Evolutionary conservation across 768 basidiomycete genomes (phyloP).

Genomic region (Candolleomyces eurysporus): DNA sequence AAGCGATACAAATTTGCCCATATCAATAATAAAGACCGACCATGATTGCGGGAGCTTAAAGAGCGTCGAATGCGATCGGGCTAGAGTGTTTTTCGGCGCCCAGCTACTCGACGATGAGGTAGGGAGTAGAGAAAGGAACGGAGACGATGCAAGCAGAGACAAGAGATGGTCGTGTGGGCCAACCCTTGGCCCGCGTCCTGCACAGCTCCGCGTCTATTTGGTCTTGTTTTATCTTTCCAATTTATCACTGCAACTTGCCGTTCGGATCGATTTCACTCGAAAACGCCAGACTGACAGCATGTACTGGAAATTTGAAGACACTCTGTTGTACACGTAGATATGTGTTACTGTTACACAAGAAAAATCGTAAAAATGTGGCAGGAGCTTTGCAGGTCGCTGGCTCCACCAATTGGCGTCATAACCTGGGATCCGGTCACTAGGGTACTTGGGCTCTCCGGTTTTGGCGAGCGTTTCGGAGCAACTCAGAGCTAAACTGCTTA

Average conservation of each 20-base stretch:
- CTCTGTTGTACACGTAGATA: too few species aligned
- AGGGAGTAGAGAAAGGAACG: constrained; percentile 9
- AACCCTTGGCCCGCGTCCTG: constrained; percentile 15
- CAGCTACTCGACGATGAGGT: background rate
- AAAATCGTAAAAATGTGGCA: background rate
- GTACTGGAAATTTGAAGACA: too few species aligned
- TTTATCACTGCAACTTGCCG: background rate
- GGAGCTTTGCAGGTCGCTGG: background rate
- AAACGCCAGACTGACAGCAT: too few species aligned
- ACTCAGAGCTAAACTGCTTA: constrained; percentile 33
- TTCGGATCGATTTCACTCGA: too few species aligned
- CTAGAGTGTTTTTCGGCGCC: background rate
- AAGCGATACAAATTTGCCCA: constrained; percentile 9
- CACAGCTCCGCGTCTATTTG: constrained; percentile 28
- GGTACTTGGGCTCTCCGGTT: background rate
- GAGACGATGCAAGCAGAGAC: constrained; percentile 13
- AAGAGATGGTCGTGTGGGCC: constrained; percentile 38
- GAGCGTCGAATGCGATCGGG: constrained; percentile 1
- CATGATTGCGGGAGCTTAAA: constrained; percentile 23
- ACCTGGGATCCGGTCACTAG: background rate
- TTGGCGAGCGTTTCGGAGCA: constrained; percentile 18
- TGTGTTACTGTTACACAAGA: too few species aligned
- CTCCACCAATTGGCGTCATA: constrained; percentile 8
- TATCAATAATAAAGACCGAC: constrained; percentile 22
- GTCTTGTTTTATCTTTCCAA: constrained; percentile 20